phyloP scores from a whole-genome alignment of 257 asterid species.

The Nicotiana benthamiana region DNA sequence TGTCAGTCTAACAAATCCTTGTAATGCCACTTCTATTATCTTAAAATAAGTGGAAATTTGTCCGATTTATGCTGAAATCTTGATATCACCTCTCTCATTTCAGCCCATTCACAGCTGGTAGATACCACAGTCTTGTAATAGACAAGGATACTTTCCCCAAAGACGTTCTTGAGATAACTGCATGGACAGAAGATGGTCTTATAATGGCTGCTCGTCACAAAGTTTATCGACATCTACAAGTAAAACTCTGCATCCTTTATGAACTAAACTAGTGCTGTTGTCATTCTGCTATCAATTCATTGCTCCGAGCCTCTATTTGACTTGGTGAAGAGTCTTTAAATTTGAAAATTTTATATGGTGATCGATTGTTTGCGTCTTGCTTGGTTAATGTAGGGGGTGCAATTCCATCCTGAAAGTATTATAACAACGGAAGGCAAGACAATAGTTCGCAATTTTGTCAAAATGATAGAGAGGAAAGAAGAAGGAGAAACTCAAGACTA shows the following conservation, averaged over 20 bases:
- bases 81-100: not conserved
- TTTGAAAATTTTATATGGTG: not conserved
- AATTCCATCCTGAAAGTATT: slow-evolving; percentile 86
- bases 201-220: slow-evolving; percentile 96
- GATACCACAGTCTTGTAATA: slow-evolving; percentile 96
- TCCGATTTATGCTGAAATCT: not conserved
- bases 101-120: slow-evolving; percentile 94
- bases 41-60: not conserved
- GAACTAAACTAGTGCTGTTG: not conserved
- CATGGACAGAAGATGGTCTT: slow-evolving; percentile 92
- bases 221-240: slow-evolving; percentile 62
- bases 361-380: not conserved
- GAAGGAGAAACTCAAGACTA: slow-evolving; percentile 32
- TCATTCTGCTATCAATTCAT: not conserved
- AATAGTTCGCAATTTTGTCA: slow-evolving; percentile 62
- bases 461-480: slow-evolving; percentile 57
- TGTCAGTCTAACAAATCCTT: not conserved
- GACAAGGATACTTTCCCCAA: slow-evolving; percentile 76
- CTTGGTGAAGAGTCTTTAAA: not conserved
- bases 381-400: slow-evolving; percentile 63
- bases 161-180: slow-evolving; percentile 76
- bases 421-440: slow-evolving; percentile 69
- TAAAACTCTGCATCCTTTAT: slow-evolving; percentile 11
- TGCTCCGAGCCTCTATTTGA: not conserved
- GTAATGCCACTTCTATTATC: not conserved